Conservation (phyloP, 192 early-diverging fungal genomes). For the Entomortierella beljakovae region DNA sequence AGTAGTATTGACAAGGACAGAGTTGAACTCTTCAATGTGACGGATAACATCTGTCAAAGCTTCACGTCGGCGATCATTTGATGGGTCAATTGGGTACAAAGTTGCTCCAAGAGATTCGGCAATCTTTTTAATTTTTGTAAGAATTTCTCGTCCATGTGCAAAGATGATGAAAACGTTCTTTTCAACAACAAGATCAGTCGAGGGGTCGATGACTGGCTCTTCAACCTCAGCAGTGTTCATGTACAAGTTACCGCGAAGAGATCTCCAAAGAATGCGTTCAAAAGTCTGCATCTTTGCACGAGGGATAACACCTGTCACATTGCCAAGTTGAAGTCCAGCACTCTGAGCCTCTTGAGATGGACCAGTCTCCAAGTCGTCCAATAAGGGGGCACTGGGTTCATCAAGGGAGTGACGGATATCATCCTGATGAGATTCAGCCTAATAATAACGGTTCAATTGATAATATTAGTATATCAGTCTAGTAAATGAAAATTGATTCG, state of each 20-base stretch:
- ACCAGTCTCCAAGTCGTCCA: slow-evolving; percentile 70
- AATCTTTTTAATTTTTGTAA: slow-evolving; percentile 93
- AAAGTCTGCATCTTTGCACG: slow-evolving; percentile 89
- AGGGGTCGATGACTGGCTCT: slow-evolving; percentile 92
- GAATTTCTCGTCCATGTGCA: slow-evolving; percentile 93
- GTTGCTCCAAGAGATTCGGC: slow-evolving; percentile 96
- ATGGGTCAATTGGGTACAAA: slow-evolving; percentile 89
- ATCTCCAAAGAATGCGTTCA: slow-evolving; percentile 97
- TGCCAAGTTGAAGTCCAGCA: slow-evolving; percentile 74
- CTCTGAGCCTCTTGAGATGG: slow-evolving; percentile 41
- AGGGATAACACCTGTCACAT: slow-evolving; percentile 97
- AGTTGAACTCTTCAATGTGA: slow-evolving; percentile 89
- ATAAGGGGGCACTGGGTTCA: slow-evolving; percentile 68
- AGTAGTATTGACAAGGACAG: slow-evolving; percentile 89
- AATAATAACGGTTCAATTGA: not conserved
- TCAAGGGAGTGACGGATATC: slow-evolving; percentile 64
- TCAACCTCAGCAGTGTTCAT: slow-evolving; percentile 97
- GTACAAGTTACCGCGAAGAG: slow-evolving; percentile 97
- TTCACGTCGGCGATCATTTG: slow-evolving; percentile 87
- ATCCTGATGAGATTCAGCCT: slow-evolving; percentile 60
- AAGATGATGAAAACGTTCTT: slow-evolving; percentile 99
- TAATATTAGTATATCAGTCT: not conserved
- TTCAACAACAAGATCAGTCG: slow-evolving; percentile 85
- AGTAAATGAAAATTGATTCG: not conserved
- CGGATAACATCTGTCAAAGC: slow-evolving; percentile 82